These are phyloP conservation scores for Perilla frutescens DNA, from an alignment of 257 asterid genomes.

Conservation along the genomic window DNA sequence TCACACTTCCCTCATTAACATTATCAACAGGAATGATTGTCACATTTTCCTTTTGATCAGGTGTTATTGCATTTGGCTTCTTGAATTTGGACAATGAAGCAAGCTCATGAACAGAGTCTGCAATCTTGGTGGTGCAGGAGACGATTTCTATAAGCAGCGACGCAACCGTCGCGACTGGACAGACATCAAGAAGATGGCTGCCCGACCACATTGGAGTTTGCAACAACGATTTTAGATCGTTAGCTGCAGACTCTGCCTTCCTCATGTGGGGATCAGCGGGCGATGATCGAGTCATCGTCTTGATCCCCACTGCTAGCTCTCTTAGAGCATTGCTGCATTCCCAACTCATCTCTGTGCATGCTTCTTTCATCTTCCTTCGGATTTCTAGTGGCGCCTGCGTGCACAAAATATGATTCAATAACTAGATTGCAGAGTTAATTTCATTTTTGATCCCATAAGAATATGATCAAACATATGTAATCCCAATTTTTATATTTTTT, in stretches of 20 bases:
- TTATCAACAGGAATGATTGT: no score
- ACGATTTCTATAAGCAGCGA: constrained; percentile 51
- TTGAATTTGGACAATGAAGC: constrained; percentile 54
- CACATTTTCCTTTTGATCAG: no score
- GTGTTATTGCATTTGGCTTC: constrained; percentile 25
- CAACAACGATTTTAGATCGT: constrained; percentile 36
- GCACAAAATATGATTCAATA: no score
- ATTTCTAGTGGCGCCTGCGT: constrained; percentile 45
- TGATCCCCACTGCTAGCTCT: constrained; percentile 47
- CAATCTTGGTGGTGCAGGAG: constrained; percentile 47
- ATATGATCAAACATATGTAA: no score
- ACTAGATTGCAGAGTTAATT: no score
- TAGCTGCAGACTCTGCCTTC: constrained; percentile 45
- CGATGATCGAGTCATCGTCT: constrained; percentile 45
- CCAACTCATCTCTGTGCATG: constrained; percentile 50
- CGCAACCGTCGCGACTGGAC: constrained; percentile 49
- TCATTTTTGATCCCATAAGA: no score
- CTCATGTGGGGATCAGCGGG: constrained; percentile 29
- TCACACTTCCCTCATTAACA: no score
- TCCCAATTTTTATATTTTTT: no score
- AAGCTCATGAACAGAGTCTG: constrained; percentile 55
- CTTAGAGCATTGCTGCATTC: constrained; percentile 54
- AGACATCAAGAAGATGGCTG: constrained; percentile 31
- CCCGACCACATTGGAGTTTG: constrained; percentile 45
- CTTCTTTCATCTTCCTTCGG: constrained; percentile 42